Percentiles rank a stretch among this genome's conserved stretches.
Conservation (phyloP, 805 yeast species). For the Barnettozyma botsteinii region DNA sequence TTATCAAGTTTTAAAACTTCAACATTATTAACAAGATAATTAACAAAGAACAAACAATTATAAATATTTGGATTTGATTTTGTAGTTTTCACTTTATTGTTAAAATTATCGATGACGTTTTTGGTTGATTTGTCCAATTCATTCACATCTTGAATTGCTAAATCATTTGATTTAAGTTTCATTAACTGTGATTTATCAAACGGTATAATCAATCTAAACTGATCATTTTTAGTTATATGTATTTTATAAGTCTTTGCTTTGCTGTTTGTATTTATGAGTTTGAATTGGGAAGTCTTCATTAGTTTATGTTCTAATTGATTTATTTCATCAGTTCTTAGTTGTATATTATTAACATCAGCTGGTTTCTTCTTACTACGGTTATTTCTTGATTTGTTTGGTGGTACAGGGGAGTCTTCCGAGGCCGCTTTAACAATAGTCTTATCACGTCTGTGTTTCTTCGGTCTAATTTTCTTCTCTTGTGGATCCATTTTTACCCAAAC, state of each 20-base stretch:
- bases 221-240: constrained; percentile 10
- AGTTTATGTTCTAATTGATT: constrained; percentile 10
- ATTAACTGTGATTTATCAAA: constrained; percentile 9
- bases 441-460: not conserved
- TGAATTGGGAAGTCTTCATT: constrained; percentile 10
- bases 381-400: not conserved
- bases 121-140: not conserved
- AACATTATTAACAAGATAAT: constrained; percentile 19
- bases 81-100: constrained; percentile 12
- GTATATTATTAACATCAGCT: constrained; percentile 2
- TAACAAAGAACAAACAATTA: constrained; percentile 16
- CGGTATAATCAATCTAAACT: constrained; percentile 19
- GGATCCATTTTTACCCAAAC: not conserved
- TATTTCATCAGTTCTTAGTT: constrained; percentile 12
- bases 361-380: not conserved
- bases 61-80: constrained; percentile 1
- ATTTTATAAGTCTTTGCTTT: constrained; percentile 17
- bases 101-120: constrained; percentile 23
- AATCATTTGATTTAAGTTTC: not conserved
- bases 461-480: constrained; percentile 1
- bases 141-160: not conserved
- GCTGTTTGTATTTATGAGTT: constrained; percentile 17
- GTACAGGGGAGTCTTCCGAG: too few relatives aligned
- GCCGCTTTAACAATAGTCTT: not conserved
- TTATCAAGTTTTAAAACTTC: constrained; percentile 12